Conservation (phyloP, 257 asterid genomes). For the Lantana camara region DNA sequence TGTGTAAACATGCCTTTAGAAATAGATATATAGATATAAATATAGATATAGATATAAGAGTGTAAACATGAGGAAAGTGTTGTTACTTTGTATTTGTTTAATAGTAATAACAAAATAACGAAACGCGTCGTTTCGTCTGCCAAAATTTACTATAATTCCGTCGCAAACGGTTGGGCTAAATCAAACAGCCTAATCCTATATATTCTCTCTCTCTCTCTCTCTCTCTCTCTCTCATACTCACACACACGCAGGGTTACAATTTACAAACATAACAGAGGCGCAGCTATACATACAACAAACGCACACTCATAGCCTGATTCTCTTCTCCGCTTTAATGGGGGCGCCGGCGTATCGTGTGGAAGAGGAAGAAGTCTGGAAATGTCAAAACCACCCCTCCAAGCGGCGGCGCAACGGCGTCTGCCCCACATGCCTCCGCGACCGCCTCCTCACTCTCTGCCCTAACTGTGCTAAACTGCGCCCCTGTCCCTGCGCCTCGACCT, state of each 20-base stretch:
- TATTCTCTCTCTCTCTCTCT: too few species aligned
- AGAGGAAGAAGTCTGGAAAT: slow-evolving; percentile 73
- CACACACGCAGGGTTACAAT: not conserved
- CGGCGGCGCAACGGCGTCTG: slow-evolving; percentile 76
- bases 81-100: too few species aligned
- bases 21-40: too few species aligned
- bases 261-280: not conserved
- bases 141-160: slow-evolving; percentile 8
- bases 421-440: slow-evolving; percentile 81
- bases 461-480: slow-evolving; percentile 73
- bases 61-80: not conserved
- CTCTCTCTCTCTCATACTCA: not conserved
- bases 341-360: slow-evolving; percentile 40
- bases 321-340: not conserved
- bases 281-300: not conserved
- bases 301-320: not conserved
- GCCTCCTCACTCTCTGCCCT: slow-evolving; percentile 72
- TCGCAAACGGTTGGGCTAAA: not conserved
- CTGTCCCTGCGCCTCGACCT: slow-evolving; percentile 50
- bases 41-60: too few species aligned
- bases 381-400: slow-evolving; percentile 77
- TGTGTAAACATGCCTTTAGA: too few species aligned
- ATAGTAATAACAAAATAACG: not conserved
- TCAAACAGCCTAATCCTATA: not conserved
- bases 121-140: slow-evolving; percentile 2